Conservation (phyloP, 2,329 filamentous ascomycete species). For the Tetracladium maxilliforme region DNA sequence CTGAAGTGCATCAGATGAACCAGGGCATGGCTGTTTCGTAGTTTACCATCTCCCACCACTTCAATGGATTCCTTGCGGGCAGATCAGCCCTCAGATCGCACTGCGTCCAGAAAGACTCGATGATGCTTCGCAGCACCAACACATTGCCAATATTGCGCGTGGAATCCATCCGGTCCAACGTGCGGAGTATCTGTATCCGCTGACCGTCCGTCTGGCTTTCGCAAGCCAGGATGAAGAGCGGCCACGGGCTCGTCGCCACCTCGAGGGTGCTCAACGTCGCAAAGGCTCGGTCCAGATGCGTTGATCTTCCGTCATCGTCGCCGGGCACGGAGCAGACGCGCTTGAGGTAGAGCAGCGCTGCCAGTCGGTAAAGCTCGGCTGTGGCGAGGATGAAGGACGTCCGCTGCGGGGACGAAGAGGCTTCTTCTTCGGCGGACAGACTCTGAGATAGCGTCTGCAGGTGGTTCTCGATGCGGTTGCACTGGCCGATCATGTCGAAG, state of each 20-base stretch:
- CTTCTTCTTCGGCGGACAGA: conserved; percentile 12
- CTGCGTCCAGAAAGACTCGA: conserved; percentile 29
- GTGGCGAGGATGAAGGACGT: conserved; percentile 20
- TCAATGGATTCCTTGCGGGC: conserved; percentile 11
- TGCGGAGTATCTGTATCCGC: conserved; percentile 21
- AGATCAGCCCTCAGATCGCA: conserved; percentile 22
- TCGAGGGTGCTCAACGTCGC: conserved; percentile 18
- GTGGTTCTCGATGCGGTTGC: conserved; percentile 7
- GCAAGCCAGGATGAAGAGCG: conserved; percentile 29
- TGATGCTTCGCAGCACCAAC: conserved; percentile 23
- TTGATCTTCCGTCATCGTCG: too few relatives aligned
- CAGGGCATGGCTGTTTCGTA: too few relatives aligned
- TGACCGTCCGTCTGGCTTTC: conserved; percentile 25
- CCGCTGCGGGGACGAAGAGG: conserved; percentile 12
- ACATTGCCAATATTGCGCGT: conserved; percentile 28
- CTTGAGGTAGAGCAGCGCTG: conserved; percentile 27
- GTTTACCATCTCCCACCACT: conserved; percentile 23
- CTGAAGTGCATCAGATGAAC: too few relatives aligned
- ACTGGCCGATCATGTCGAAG: too few relatives aligned
- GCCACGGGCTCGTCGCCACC: conserved; percentile 31
- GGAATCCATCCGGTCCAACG: conserved; percentile 24
- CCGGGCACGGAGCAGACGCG: conserved; percentile 11
- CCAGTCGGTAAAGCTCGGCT: conserved; percentile 34
- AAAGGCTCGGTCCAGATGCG: conserved; percentile 19
- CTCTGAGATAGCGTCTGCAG: conserved; percentile 10